phyloP scores from a whole-genome alignment of 371 early-diverging fungal species.

The Apophysomyces trapeziformis region DNA sequence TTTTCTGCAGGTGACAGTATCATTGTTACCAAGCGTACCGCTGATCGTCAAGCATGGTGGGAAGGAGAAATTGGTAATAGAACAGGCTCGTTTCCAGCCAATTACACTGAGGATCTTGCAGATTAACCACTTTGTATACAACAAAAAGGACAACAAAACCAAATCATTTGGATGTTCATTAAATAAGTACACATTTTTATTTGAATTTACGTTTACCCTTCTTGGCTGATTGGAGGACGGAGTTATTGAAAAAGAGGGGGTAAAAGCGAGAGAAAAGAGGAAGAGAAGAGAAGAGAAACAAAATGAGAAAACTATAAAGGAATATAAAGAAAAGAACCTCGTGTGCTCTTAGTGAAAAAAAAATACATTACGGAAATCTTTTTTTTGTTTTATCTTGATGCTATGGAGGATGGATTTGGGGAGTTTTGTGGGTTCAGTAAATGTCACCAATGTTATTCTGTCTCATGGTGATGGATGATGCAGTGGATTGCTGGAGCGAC shows the following conservation, averaged over 20 bases:
- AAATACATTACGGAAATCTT: constrained; percentile 1
- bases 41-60: constrained; percentile 80
- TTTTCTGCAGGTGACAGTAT: constrained; percentile 79
- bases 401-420: too few relatives aligned
- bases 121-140: not conserved
- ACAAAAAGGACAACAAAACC: not conserved
- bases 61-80: constrained; percentile 66
- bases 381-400: constrained; percentile 2
- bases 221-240: not conserved
- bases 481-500: constrained; percentile 9
- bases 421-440: not conserved
- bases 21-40: constrained; percentile 64
- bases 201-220: not conserved
- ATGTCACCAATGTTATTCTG: not conserved
- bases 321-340: not conserved
- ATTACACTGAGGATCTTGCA: constrained; percentile 39
- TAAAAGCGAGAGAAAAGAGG: not conserved
- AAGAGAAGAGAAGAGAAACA: not conserved
- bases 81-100: constrained; percentile 57
- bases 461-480: not conserved
- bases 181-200: constrained; percentile 4
- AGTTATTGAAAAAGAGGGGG: not conserved
- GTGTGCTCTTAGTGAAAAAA: constrained; percentile 6
- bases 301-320: not conserved
- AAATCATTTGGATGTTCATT: not conserved